Evolutionary conservation across 306 rosid species (phyloP), one percentile per base, ranked within the genome.

Genomic region (Acacia acuminata): DNA sequence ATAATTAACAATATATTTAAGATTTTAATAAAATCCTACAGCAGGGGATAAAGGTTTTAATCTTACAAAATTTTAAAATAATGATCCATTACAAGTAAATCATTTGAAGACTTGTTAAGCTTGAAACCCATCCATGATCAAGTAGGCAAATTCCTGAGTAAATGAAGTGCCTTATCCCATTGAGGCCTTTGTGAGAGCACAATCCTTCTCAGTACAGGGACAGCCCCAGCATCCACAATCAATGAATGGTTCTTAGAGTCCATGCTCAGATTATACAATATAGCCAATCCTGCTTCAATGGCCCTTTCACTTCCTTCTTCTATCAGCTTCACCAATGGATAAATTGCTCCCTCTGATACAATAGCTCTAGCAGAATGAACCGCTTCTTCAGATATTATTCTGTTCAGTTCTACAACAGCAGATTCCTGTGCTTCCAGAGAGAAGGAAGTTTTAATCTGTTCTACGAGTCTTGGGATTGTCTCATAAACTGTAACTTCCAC

Each of bases 381-480:
- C 30, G 89, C 83, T 27, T 97, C 98, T 85, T 92, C 96, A 22
- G 96, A 90, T 63, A 95, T 82, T 85, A 95, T 91, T 85, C 90
- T 89, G 88, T 87, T 88, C 58, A 95, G 97, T 78, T 93, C 98
- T 36, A 89, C 80, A 16, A 80, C 94, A 27, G 97, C 93, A 16
- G 82, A 86, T 89, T 95, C 98, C 84, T 88, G 90, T 69, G 85
- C 78, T 77, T 91, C 88, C 32, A 17, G 67, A 38, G 93, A 89
- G 79, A 87, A 63, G 7, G 97, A 87, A 85, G 84, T 87, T 82
- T 87, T 88, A 42, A 95, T 87, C 83, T 89, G 89, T 84, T 91
- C 90, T 53, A 92, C 2, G 60, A 95, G 98, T 87, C 95, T 89
- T 13, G 98, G 98, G 71, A 95, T 87, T 4, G 90, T 91, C 84